Evolutionary conservation across 129 eudicot species (phyloP), one percentile per base, ranked within the genome.

Genomic region (Artemisia annua): DNA sequence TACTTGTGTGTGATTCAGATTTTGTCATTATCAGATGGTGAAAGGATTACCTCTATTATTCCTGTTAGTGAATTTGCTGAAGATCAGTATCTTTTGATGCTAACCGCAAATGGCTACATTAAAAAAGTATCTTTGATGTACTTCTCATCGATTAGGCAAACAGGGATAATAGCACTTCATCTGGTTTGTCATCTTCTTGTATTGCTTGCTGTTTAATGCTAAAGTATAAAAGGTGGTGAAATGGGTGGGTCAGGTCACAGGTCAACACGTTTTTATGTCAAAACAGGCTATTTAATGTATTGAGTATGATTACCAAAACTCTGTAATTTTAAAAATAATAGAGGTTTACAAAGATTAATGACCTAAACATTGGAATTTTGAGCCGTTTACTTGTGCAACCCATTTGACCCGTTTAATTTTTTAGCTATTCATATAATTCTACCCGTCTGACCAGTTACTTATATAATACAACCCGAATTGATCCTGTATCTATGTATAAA

Each of bases 141-240:
- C 75, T 95, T 95, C 73, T 88, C 96, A 70, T 91, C 97, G 24
- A 90, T 95, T 76, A 88, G 99, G 87, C 72, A 83, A 19, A 81
- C 97, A 0, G 99, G 99, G 73, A 90, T 95, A 35, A 95, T 90
- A 74, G 97, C 99, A 54, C 94, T 91, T 74, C 92, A 86, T 74
- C 77, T 95, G 99, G 99, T 95, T 70, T 63, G 94, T 85, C 61
- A 63, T 71, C 65, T 24, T 68, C 17, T 43, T 73, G 18, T 46
- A 70, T 59, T 48, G 32, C 53, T 75, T 70, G 20, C 63, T 26
- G 24, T 30, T 77, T 24, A 24, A 51, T 16, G n/a, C 16, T 28
- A 15, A 39, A 39, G 10, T 39, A 39, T 39, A 39, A 11, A n/a
- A 60, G 44, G 57, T 52, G 57, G 17, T 13, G 18, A 52, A 52